Percentiles rank a stretch among this genome's conserved stretches.
Conservation (phyloP, 2,329 filamentous ascomycete species). For the Ustulina deusta region DNA sequence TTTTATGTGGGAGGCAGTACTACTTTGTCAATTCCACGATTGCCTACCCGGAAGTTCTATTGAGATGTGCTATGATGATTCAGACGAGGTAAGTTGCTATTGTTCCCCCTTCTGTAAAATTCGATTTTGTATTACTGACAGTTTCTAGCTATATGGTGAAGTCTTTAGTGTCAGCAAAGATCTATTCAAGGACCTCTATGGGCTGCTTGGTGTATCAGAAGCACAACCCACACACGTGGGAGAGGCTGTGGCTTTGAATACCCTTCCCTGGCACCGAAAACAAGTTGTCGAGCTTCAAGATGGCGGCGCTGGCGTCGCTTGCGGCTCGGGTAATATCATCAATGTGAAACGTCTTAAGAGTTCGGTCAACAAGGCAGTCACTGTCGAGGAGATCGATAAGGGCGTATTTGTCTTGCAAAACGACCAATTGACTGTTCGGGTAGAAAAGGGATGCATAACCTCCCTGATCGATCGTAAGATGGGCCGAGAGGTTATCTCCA, state of each 20-base stretch:
- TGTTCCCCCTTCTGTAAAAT: neutral
- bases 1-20: constrained; percentile 91
- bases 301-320: constrained; percentile 65
- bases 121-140: constrained; percentile 22
- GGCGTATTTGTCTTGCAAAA: constrained; percentile 85
- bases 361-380: constrained; percentile 60
- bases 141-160: constrained; percentile 76
- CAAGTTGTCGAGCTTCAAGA: constrained; percentile 76
- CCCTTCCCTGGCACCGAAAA: constrained; percentile 84
- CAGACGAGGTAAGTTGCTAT: constrained; percentile 72
- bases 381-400: constrained; percentile 62
- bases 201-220: constrained; percentile 72
- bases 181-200: constrained; percentile 76
- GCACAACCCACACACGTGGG: constrained; percentile 55
- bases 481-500: constrained; percentile 81
- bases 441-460: constrained; percentile 81
- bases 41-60: constrained; percentile 95
- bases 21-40: constrained; percentile 97
- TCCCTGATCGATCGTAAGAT: constrained; percentile 82
- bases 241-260: constrained; percentile 78
- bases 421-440: constrained; percentile 76
- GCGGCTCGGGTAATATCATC: constrained; percentile 66
- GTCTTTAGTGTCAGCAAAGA: constrained; percentile 82
- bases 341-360: constrained; percentile 61
- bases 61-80: constrained; percentile 98